These are phyloP conservation scores for Mrakia gelida DNA, from an alignment of 768 basidiomycete species.

Conservation along the genomic window DNA sequence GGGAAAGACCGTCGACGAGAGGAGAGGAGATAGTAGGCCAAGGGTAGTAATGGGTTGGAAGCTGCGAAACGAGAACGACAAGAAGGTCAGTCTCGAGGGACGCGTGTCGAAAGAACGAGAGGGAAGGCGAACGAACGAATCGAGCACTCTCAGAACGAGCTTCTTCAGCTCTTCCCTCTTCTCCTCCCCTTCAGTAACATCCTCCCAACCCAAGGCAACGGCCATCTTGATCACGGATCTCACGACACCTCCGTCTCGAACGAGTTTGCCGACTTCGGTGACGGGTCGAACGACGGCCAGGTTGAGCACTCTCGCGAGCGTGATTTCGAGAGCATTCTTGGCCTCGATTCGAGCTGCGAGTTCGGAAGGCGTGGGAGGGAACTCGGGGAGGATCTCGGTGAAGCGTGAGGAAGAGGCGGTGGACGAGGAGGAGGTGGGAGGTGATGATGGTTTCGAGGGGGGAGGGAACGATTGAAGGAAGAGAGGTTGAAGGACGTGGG, in stretches of 20 bases:
- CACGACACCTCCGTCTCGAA: slow-evolving; percentile 28
- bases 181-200: no score
- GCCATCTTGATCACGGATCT: slow-evolving; percentile 23
- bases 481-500: slow-evolving; percentile 22
- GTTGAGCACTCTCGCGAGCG: slow-evolving; percentile 4
- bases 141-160: slow-evolving; percentile 10
- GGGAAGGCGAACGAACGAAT: slow-evolving; percentile 22
- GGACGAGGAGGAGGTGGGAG: background rate
- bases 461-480: slow-evolving; percentile 16
- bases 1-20: background rate
- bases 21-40: slow-evolving; percentile 25
- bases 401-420: background rate
- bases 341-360: background rate
- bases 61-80: background rate
- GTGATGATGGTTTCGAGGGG: background rate
- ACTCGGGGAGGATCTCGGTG: slow-evolving; percentile 12
- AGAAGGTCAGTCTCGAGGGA: background rate
- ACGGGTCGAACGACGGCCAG: slow-evolving; percentile 4
- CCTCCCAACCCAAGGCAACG: slow-evolving; percentile 20
- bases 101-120: background rate
- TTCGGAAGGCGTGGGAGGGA: background rate
- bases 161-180: background rate
- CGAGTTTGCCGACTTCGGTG: slow-evolving; percentile 25
- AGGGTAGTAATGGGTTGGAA: slow-evolving; percentile 14
- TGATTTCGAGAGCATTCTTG: background rate